Conservation (phyloP, 805 yeast species). For the Starmerella potacharoeniae region DNA sequence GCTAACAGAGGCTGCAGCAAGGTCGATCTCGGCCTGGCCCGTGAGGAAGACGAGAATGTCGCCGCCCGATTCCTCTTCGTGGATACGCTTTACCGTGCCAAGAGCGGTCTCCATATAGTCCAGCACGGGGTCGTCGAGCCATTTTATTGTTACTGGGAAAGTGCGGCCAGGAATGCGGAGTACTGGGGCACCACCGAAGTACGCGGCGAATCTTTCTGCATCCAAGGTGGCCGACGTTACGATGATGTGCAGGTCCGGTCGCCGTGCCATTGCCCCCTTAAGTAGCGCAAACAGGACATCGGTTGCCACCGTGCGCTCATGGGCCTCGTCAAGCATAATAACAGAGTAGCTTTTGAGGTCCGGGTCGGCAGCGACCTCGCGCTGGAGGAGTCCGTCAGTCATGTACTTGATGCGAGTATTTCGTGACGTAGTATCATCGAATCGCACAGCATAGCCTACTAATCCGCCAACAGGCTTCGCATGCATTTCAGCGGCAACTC, state of each 20-base stretch:
- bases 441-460: slow-evolving; percentile 82
- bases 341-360: slow-evolving; percentile 56
- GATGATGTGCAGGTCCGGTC: slow-evolving; percentile 63
- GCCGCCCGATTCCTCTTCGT: slow-evolving; percentile 40
- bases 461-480: slow-evolving; percentile 58
- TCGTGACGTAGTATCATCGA: slow-evolving; percentile 63
- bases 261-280: slow-evolving; percentile 50
- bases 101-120: slow-evolving; percentile 85
- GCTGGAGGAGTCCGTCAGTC: slow-evolving; percentile 89
- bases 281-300: slow-evolving; percentile 71
- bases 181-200: slow-evolving; percentile 74
- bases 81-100: slow-evolving; percentile 79
- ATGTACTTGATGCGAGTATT: slow-evolving; percentile 71
- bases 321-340: slow-evolving; percentile 93
- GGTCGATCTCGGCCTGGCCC: slow-evolving; percentile 93
- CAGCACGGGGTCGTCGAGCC: slow-evolving; percentile 77
- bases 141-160: slow-evolving; percentile 80
- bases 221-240: slow-evolving; percentile 94
- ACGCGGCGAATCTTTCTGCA: slow-evolving; percentile 73
- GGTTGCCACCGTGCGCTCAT: slow-evolving; percentile 88
- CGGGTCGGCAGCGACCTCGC: slow-evolving; percentile 76
- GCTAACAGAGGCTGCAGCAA: slow-evolving; percentile 53
- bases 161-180: slow-evolving; percentile 85
- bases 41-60: slow-evolving; percentile 86
- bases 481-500: slow-evolving; percentile 86